Conservation (phyloP, 2,329 filamentous ascomycete species). For the Calcarisporium arbuscula region DNA sequence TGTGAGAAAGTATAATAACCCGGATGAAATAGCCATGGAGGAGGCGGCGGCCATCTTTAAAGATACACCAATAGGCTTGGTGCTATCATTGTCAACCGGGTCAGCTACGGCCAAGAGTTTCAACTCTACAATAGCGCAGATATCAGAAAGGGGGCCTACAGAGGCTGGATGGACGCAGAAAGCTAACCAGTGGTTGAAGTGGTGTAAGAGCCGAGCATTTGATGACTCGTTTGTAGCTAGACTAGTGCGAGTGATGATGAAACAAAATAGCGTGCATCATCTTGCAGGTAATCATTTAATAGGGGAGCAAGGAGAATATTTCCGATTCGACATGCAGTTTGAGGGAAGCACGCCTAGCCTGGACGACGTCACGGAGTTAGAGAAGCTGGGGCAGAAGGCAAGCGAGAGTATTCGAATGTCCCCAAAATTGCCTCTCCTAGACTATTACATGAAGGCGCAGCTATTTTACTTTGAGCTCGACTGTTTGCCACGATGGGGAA, state of each 20-base stretch:
- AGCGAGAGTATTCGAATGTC: not conserved
- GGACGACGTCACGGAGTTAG: conserved; percentile 2
- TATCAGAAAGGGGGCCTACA: too few relatives aligned
- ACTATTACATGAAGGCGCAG: too few relatives aligned
- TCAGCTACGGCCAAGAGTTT: conserved; percentile 7
- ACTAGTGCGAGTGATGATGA: conserved; percentile 8
- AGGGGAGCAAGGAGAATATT: conserved; percentile 5
- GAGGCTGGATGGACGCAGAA: too few relatives aligned
- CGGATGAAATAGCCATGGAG: conserved; percentile 11
- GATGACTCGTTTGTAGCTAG: conserved; percentile 4
- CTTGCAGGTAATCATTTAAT: conserved; percentile 10
- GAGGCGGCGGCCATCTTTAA: conserved; percentile 10
- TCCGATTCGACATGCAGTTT: conserved; percentile 5
- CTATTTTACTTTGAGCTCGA: too few relatives aligned
- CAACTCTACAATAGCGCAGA: too few relatives aligned
- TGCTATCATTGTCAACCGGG: conserved; percentile 14
- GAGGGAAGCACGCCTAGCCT: conserved; percentile 1
- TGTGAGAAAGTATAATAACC: conserved; percentile 15
- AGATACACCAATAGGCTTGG: conserved; percentile 10
- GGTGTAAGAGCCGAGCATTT: too few relatives aligned
- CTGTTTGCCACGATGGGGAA: too few relatives aligned
- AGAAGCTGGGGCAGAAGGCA: not conserved
- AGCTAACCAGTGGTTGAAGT: too few relatives aligned
- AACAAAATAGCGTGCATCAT: conserved; percentile 9
- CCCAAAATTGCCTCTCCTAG: too few relatives aligned